These are phyloP conservation scores for Agrocybe pediades DNA, from an alignment of 768 basidiomycete genomes.

Conservation along the genomic window DNA sequence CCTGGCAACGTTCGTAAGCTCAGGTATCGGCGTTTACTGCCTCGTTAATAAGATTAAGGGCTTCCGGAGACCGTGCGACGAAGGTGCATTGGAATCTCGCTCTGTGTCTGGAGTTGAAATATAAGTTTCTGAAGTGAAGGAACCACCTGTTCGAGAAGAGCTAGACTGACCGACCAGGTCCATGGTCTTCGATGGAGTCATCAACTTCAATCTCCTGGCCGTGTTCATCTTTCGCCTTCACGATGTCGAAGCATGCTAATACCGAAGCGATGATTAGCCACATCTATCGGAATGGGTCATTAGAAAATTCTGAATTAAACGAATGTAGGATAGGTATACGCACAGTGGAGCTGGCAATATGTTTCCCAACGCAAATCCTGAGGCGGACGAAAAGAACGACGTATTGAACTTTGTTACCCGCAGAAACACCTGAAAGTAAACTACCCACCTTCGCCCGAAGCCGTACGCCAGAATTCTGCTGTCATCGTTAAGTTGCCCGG, in stretches of 20 bases:
- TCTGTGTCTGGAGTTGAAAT: too few relatives aligned
- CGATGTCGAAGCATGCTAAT: slow-evolving; percentile 27
- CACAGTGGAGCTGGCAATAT: slow-evolving; percentile 12
- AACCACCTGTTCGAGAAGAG: too few relatives aligned
- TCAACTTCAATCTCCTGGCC: slow-evolving; percentile 16
- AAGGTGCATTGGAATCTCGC: slow-evolving; percentile 1
- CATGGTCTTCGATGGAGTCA: slow-evolving; percentile 3
- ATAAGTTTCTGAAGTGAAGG: too few relatives aligned
- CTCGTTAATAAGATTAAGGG: background rate
- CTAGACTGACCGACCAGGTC: background rate
- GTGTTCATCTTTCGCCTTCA: slow-evolving; percentile 22
- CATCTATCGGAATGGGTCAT: slow-evolving; percentile 1
- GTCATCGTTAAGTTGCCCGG: slow-evolving; percentile 5
- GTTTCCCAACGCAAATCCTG: slow-evolving; percentile 17
- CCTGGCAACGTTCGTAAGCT: too few relatives aligned
- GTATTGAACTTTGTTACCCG: background rate
- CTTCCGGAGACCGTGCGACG: background rate
- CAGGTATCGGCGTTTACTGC: too few relatives aligned
- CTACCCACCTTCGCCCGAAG: slow-evolving; percentile 8
- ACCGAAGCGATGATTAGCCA: slow-evolving; percentile 25
- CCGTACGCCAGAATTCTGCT: slow-evolving; percentile 6
- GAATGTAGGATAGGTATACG: background rate
- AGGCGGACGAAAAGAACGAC: too few relatives aligned
- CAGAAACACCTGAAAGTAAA: background rate
- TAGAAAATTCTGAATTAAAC: background rate